phyloP scores from a whole-genome alignment of 192 early-diverging fungal genomes.

The Coemansia sp. region DNA sequence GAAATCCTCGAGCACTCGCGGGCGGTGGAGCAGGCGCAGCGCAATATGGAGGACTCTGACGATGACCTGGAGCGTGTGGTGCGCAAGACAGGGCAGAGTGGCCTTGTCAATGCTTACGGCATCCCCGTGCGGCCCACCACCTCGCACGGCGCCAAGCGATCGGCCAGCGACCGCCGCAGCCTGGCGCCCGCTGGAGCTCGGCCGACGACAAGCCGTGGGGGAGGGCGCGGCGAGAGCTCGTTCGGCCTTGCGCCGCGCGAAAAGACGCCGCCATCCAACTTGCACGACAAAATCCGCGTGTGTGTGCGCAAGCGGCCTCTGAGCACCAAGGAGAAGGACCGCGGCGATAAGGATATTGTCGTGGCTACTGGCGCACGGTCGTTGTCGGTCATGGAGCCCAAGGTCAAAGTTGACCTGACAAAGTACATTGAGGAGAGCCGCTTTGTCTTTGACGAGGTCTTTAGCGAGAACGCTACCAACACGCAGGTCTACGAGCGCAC shows the following conservation, averaged over 20 bases:
- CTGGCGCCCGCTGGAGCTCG: constrained; percentile 21
- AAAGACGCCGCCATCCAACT: constrained; percentile 26
- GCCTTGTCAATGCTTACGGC: constrained; percentile 45
- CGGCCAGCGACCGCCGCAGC: constrained; percentile 36
- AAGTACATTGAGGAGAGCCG: constrained; percentile 92
- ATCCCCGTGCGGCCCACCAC: constrained; percentile 35
- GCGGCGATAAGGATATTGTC: constrained; percentile 85
- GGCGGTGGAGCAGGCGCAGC: constrained; percentile 23
- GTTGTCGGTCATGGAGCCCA: constrained; percentile 90
- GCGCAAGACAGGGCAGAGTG: constrained; percentile 33
- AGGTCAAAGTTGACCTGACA: constrained; percentile 94
- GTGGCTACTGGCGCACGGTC: constrained; percentile 63
- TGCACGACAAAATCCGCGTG: constrained; percentile 86
- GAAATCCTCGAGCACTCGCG: constrained; percentile 40
- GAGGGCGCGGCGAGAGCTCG: constrained; percentile 9
- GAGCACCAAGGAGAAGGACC: constrained; percentile 79
- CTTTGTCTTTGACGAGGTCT: constrained; percentile 96
- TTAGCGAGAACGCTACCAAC: constrained; percentile 78
- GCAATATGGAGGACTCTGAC: constrained; percentile 24
- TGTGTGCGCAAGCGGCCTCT: constrained; percentile 96
- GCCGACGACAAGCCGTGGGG: constrained; percentile 24
- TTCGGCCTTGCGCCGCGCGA: constrained; percentile 15
- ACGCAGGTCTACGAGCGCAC: constrained; percentile 88
- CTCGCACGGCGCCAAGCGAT: constrained; percentile 18
- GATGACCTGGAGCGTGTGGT: constrained; percentile 51